Conservation (phyloP, 306 rosid genomes). For the Lupinus albus region DNA sequence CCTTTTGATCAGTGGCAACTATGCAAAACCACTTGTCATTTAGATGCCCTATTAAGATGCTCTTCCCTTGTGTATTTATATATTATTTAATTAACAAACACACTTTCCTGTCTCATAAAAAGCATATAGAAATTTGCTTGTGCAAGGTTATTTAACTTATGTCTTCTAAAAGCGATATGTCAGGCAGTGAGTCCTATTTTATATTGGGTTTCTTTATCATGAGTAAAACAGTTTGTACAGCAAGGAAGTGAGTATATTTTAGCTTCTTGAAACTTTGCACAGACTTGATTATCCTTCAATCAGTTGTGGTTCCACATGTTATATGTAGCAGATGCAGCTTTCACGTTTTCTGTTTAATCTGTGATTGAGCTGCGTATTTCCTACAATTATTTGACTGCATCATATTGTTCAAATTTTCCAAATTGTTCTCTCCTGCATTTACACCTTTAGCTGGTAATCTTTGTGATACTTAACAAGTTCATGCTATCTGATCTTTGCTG, state of each 20-base stretch:
- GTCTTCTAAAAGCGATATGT: slow-evolving; percentile 19
- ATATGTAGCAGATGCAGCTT: slow-evolving; percentile 15
- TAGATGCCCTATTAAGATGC: slow-evolving; percentile 18
- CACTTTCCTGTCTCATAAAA: slow-evolving; percentile 12
- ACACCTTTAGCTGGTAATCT: slow-evolving; percentile 15
- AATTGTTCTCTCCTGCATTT: slow-evolving; percentile 17
- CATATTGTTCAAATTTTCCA: slow-evolving; percentile 16
- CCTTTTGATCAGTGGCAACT: slow-evolving; percentile 2
- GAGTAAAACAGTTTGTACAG: neutral
- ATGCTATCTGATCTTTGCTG: slow-evolving; percentile 36
- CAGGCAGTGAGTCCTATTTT: slow-evolving; percentile 6
- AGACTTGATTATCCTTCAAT: slow-evolving; percentile 19
- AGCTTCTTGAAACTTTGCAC: slow-evolving; percentile 28
- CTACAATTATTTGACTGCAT: slow-evolving; percentile 26
- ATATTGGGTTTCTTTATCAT: neutral
- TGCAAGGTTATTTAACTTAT: slow-evolving; percentile 8
- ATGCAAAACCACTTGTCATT: slow-evolving; percentile 1
- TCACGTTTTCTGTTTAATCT: neutral
- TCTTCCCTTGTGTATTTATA: slow-evolving; percentile 8
- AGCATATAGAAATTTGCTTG: slow-evolving; percentile 7
- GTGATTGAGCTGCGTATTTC: slow-evolving; percentile 27
- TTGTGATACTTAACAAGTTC: slow-evolving; percentile 23
- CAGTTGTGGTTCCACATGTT: neutral
- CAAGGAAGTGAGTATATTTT: slow-evolving; percentile 8
- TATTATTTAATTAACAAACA: neutral